A percentile compares a stretch with the other conserved stretches of the same genome.
Conservation (phyloP, 352 stramenopile genomes). For the Globisporangium mamillatum region DNA sequence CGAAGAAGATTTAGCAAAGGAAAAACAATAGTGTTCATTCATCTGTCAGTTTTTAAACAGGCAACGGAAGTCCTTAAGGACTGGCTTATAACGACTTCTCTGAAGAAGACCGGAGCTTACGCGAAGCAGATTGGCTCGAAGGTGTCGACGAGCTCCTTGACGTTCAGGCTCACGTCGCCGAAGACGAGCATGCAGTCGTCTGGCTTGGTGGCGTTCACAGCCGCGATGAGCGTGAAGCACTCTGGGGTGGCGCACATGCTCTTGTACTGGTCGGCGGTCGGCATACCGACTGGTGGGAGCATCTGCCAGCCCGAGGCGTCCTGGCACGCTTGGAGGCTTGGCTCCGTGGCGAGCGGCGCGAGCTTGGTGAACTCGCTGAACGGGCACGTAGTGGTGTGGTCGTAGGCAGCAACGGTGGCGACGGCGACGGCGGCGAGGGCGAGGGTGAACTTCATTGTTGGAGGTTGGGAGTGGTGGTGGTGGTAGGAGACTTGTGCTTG, state of each 20-base stretch:
- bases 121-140: neutral
- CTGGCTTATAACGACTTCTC: too few species aligned
- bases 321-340: neutral
- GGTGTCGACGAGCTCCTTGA: neutral
- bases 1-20: too few species aligned
- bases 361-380: constrained; percentile 1
- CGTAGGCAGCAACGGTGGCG: constrained; percentile 8
- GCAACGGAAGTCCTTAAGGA: too few species aligned
- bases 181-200: neutral
- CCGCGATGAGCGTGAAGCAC: neutral
- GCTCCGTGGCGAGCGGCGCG: neutral
- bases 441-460: constrained; percentile 10
- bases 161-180: neutral
- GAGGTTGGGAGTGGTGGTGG: neutral
- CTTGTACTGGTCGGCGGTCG: neutral
- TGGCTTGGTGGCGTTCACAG: neutral
- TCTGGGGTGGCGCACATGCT: neutral
- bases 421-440: constrained; percentile 11
- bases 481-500: neutral
- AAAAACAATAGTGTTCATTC: too few species aligned
- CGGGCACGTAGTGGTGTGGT: constrained; percentile 6
- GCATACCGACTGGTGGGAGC: neutral
- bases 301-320: neutral
- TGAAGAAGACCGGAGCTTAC: neutral
- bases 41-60: too few species aligned